These are phyloP conservation scores for Eimeria necatrix DNA, from an alignment of 169 alveolate species.

Conservation along the genomic window DNA sequence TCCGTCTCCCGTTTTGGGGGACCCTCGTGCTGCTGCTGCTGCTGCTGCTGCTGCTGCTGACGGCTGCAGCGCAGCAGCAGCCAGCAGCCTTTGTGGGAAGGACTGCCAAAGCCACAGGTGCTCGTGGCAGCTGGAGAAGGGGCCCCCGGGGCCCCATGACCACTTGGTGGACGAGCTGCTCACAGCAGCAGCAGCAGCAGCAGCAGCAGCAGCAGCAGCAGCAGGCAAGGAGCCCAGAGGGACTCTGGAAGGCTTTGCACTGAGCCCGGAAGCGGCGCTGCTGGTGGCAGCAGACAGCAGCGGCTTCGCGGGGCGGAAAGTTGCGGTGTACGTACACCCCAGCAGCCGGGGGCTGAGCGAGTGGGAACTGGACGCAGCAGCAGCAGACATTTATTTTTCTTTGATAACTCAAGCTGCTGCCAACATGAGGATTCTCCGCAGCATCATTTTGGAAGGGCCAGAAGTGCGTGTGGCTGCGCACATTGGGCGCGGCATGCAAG, in stretches of 20 bases:
- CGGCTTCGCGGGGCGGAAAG: neutral
- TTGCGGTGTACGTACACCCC: constrained; percentile 53
- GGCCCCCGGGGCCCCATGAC: neutral
- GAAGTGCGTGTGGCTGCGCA: constrained; percentile 25
- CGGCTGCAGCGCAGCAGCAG: neutral
- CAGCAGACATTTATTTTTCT: constrained; percentile 35
- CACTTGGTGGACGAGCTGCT: neutral
- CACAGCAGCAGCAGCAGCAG: neutral
- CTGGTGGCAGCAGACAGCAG: neutral
- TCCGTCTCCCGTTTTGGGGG: neutral
- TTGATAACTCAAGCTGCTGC: constrained; percentile 50
- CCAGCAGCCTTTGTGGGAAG: constrained; percentile 16
- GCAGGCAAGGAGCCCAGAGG: neutral
- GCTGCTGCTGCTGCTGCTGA: neutral
- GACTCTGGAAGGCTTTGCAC: neutral
- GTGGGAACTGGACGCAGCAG: constrained; percentile 42
- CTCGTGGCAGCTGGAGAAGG: constrained; percentile 20
- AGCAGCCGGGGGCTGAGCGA: constrained; percentile 44
- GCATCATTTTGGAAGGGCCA: neutral
- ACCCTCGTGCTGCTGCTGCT: neutral
- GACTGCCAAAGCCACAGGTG: constrained; percentile 34
- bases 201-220: neutral
- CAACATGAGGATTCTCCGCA: neutral
- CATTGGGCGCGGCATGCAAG: constrained; percentile 10
- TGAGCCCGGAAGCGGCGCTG: constrained; percentile 13